Evolutionary conservation across 352 stramenopile species (phyloP), one percentile per base, ranked within the genome.

Genomic region (Phytophthora nicotianae): DNA sequence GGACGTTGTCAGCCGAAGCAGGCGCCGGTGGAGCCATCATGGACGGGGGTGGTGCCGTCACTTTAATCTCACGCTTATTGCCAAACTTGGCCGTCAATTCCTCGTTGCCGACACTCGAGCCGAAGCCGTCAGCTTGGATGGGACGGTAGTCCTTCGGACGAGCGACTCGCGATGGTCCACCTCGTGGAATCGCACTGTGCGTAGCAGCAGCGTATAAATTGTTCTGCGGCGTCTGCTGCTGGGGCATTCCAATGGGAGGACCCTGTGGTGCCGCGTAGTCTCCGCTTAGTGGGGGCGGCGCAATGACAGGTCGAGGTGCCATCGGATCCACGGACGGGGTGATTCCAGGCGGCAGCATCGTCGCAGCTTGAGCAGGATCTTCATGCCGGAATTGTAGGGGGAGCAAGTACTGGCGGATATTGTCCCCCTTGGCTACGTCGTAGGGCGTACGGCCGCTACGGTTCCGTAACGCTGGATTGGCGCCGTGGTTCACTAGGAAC

Each of bases 71-170:
- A 19, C 76, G 77, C 45, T 62, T 93, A 72, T 97, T 97, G 52
- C 89, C 89, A 58, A 92, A 97, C 68, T 96, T 96, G 52, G 87
- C 89, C 37, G 88, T 92, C 16, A 97, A 81, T 41, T 89, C 76
- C 23, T 92, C 81, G 52, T 97, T 97, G 48, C 89, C 89, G 5
- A 97, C 89, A 51, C 86, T 96, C 11, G 85, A 88, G 37, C 90
- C 89, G 55, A 97, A 97, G 23, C 89, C 89, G 56, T 97, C 89
- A 1, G 89, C 85, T 56, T 96, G 82, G 32, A 96, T 95, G 19
- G 86, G 84, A 27, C 88, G 87, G 52, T 91, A 92, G 55, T 91
- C 81, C 40, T 82, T 82, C 6, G 79, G 79, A 32, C 83, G 83
- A 58, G 88, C 79, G 19, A 75, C 70, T 32, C 84, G 77, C 14